Percentiles rank a stretch among this genome's conserved stretches.
phyloP scores from a whole-genome alignment of 2,329 filamentous ascomycete species.

The Fusarium paranaense region DNA sequence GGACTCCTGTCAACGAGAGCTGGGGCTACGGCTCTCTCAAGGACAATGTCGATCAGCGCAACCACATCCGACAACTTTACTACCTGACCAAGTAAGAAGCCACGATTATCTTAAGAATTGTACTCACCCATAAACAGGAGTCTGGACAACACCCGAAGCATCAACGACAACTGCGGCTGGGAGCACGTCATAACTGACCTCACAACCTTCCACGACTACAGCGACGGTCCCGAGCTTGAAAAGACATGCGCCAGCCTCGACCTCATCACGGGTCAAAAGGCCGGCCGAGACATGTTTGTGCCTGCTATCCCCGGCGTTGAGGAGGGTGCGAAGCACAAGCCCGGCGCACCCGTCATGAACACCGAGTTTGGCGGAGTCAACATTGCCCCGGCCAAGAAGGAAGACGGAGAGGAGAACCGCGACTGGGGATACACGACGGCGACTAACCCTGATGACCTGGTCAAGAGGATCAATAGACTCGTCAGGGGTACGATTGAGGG shows the following conservation, averaged over 20 bases:
- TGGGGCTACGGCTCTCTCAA: conserved; percentile 74
- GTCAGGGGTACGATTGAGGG: conserved; percentile 67
- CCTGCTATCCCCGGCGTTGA: conserved; percentile 56
- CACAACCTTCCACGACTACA: conserved; percentile 77
- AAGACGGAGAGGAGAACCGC: conserved; percentile 53
- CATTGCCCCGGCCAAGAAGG: conserved; percentile 62
- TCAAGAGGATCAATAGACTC: conserved; percentile 68
- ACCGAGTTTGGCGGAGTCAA: conserved; percentile 78
- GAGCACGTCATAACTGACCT: conserved; percentile 74
- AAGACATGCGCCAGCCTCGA: conserved; percentile 65
- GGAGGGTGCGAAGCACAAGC: conserved; percentile 61
- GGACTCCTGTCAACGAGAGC: conserved; percentile 74
- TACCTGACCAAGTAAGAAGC: conserved; percentile 68
- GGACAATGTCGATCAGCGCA: conserved; percentile 67
- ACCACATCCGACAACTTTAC: conserved; percentile 73
- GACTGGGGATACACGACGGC: conserved; percentile 79
- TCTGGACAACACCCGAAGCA: conserved; percentile 71
- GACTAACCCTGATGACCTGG: conserved; percentile 67
- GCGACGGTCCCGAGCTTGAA: conserved; percentile 66
- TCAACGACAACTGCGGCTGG: conserved; percentile 81
- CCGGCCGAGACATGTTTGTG: conserved; percentile 66
- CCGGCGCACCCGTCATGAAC: conserved; percentile 71
- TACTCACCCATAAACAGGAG: conserved; percentile 46
- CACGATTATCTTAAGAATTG: not conserved
- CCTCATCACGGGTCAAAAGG: conserved; percentile 65